Evolutionary conservation across 75 land plant species (phyloP).

Genomic region (Picea sitchensis): DNA sequence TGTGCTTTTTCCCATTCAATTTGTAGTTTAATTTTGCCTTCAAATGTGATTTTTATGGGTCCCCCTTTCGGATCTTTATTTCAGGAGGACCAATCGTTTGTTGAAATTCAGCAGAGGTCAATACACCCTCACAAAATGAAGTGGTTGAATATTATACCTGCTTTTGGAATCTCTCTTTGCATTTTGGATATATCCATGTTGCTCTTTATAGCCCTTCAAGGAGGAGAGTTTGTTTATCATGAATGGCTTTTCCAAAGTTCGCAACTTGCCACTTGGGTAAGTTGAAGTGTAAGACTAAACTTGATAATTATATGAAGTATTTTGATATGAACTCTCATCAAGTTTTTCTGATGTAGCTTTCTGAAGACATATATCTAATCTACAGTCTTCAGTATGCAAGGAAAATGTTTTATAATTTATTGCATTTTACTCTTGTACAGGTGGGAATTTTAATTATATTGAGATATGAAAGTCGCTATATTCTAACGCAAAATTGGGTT

Average conservation of each 20-base stretch:
- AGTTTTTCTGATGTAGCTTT: not conserved
- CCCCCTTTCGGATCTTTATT: not conserved
- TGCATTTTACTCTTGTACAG: slow-evolving; percentile 17
- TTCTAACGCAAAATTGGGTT: slow-evolving; percentile 27
- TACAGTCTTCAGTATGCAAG: not conserved
- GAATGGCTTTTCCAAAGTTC: slow-evolving; percentile 47
- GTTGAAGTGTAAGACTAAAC: not conserved
- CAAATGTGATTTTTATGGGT: slow-evolving; percentile 2
- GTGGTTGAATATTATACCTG: slow-evolving; percentile 22
- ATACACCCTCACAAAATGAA: not conserved
- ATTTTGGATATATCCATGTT: slow-evolving; percentile 26
- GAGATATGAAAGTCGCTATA: slow-evolving; percentile 12
- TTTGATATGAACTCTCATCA: not conserved
- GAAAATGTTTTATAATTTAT: not conserved
- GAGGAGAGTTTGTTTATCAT: slow-evolving; percentile 18
- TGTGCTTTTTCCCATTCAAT: not conserved
- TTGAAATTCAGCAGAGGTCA: not conserved
- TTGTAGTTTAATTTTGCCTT: not conserved
- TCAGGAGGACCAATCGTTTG: not conserved
- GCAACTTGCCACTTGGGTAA: slow-evolving; percentile 47
- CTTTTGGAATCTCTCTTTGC: slow-evolving; percentile 28
- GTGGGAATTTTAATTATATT: slow-evolving; percentile 17
- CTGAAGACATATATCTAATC: not conserved
- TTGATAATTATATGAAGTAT: not conserved
- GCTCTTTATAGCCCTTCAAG: slow-evolving; percentile 12